Base-by-base conservation (phyloP, 2,329 filamentous ascomycete species). In the Fusarium drepaniforme region DNA sequence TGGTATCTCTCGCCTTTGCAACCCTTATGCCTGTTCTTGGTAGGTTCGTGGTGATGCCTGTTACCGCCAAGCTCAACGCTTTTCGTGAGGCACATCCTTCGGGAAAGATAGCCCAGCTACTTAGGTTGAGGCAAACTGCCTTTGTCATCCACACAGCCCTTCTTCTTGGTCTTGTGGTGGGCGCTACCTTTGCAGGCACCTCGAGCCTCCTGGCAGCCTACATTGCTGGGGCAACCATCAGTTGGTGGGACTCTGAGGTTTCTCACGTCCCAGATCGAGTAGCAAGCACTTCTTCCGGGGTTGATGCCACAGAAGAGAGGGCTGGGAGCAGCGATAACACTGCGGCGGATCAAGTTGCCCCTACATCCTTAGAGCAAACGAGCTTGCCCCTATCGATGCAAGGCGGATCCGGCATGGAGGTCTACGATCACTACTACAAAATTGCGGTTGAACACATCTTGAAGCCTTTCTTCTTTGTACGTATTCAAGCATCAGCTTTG, bases 381-480 rank as follows among this genome's bases (percentile, higher is more conserved):
- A 11, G 8, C 8, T 4, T 12, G 6, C 18, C 51, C 7, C 12
- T 33, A 7, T 9, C 53, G 0, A 64, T 68, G 58, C 21, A 62
- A 37, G 59, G 30, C 0, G 67, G 72, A 2, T 74, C 71, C 1
- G 75, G 75, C n/a, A 42, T 46, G 1, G 62, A 71, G 8, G 21
- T 67, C 3, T 77, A 74, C 57, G 67, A 75, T 1, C 18, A 5
- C 3, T 78, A 86, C 75, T 87, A 86, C 67, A 72, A 73, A 2
- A 76, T 82, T 3, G 77, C 81, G 0, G 80, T 87, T 0, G 75
- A 88, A 3, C 84, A 84, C 11, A 84, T 95, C 0, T 80, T 96
- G 0, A 90, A 90, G 60, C 93, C 93, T 0, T 88, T 94, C 67
- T 95, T 96, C 82, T 96, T 96, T 77, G 93, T 90, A 78, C 81